Conservation (phyloP, 2,329 filamentous ascomycete species). For the Blastomyces parvus region DNA sequence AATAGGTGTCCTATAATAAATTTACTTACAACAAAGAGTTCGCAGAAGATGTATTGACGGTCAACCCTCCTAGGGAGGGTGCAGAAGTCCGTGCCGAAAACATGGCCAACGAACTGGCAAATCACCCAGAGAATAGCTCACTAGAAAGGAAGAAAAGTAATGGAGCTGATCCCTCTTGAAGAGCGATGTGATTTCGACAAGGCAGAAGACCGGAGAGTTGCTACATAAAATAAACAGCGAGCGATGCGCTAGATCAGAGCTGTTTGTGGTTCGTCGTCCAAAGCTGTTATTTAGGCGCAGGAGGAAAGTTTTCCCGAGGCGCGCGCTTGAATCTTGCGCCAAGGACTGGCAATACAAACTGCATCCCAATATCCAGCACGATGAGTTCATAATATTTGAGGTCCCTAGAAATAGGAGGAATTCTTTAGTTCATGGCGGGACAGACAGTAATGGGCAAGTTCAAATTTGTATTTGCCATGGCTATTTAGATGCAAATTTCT, state of each 20-base stretch:
- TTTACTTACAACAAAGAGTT: conserved; percentile 18
- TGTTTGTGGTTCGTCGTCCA: not conserved
- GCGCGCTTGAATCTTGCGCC: too few species aligned
- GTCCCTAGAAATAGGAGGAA: not conserved
- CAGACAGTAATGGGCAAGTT: not conserved
- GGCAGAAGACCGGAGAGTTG: not conserved
- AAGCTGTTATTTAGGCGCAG: not conserved
- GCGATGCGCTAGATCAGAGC: not conserved
- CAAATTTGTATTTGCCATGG: not conserved
- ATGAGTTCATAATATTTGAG: too few species aligned
- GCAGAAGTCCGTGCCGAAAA: conserved; percentile 13
- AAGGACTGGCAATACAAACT: too few species aligned
- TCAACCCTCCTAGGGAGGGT: conserved; percentile 13
- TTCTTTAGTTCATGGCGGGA: not conserved
- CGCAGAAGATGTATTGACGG: conserved; percentile 16
- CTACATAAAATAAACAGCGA: not conserved
- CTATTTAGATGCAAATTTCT: not conserved
- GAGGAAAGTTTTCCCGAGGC: conserved; percentile 6
- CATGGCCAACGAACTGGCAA: conserved; percentile 9
- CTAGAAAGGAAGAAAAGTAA: not conserved
- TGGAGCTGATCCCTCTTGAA: not conserved
- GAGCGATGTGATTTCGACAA: not conserved
- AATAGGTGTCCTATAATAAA: not conserved
- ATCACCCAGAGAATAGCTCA: not conserved
- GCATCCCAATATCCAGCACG: too few species aligned